Percentiles rank a stretch among this genome's conserved stretches.
These are phyloP conservation scores for Diaporthe destruens DNA, from an alignment of 2,329 filamentous ascomycete species.

Conservation along the genomic window DNA sequence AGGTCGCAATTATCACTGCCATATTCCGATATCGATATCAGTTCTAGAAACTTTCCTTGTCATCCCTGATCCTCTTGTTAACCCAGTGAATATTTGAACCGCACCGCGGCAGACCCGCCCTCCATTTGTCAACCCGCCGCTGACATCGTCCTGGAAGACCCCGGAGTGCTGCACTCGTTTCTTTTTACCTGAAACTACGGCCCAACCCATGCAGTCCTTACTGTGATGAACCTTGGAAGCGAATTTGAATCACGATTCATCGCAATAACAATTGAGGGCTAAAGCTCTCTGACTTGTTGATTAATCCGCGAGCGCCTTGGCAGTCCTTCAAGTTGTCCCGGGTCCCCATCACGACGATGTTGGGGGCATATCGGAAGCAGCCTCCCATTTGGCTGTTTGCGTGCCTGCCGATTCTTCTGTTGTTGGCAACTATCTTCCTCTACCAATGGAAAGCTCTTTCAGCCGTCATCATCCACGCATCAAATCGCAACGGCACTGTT, in stretches of 20 bases:
- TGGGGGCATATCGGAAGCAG: background rate
- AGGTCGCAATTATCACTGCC: background rate
- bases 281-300: background rate
- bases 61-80: background rate
- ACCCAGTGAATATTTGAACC: background rate
- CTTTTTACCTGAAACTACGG: too few relatives aligned
- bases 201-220: background rate
- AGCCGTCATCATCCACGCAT: background rate
- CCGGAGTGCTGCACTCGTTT: background rate
- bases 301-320: background rate
- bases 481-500: background rate
- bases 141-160: background rate
- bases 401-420: background rate
- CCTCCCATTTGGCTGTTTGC: background rate
- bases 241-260: background rate
- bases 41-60: background rate
- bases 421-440: background rate
- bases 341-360: background rate
- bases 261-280: rapidly evolving
- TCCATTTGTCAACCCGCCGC: background rate
- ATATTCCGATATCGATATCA: background rate
- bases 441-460: background rate
- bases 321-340: background rate
- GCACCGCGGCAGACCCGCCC: too few relatives aligned
- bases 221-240: background rate